Evolutionary conservation across 176 grass and related monocot genomes (phyloP), one percentile per base, ranked within the genome.

Genomic region (Hsuehochloa calcarea): DNA sequence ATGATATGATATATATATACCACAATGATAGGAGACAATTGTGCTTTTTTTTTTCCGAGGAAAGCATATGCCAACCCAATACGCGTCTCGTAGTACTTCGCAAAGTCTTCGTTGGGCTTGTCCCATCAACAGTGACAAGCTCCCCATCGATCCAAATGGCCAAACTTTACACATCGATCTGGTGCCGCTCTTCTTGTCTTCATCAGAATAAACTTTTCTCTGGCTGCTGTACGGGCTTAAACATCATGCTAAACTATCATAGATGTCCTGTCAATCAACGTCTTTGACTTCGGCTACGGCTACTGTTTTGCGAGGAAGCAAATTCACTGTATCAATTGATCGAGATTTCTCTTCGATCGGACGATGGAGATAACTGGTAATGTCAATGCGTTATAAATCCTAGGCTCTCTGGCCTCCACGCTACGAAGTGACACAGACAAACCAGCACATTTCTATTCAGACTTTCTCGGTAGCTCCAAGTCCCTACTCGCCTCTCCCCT

Each of bases 151-250:
- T 69, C 75, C 75, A 86, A 45, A 79, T 80, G 75, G 84, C 55
- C 29, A 13, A 49, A 6, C 23, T 23, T 22, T 20, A 39, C 26
- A 23, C 54, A 22, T n/a, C 58, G 74, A 70, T 39, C 23, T 39
- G 46, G 65, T 71, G 75, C 65, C 52, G 74, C 52, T 80, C 66
- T 4, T 61, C 1, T 43, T 86, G 75, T 72, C 76, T 29, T 54
- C 0, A 2, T 22, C 60, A 20, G 40, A 45, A 29, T 6, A 47
- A 71, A 65, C 13, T 37, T 69, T 69, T 51, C 43, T 20, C 69
- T 15, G 75, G 43, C 8, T 52, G 10, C 0, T 58, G 41, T 37
- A 61, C 25, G 58, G 69, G 31, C 26, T n/a, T 74, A 41, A 41
- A 74, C 61, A 17, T 3, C 38, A 23, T 82, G 66, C 39, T 60